phyloP scores from a whole-genome alignment of 2,329 filamentous ascomycete species.

The Nigrograna mackinnonii region DNA sequence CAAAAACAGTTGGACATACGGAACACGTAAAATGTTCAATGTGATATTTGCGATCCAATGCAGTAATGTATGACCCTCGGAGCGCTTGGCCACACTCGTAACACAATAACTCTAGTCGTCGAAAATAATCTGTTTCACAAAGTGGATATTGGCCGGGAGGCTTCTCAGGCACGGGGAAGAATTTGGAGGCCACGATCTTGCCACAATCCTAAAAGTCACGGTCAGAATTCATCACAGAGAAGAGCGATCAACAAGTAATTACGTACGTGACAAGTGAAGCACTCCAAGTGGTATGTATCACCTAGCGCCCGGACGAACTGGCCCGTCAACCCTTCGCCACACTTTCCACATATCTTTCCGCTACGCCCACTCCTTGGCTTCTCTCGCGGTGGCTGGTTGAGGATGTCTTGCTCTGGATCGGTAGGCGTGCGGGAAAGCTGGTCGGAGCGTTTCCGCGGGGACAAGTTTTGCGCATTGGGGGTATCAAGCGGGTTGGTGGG shows the following conservation, averaged over 20 bases:
- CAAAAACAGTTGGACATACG: constrained; percentile 95
- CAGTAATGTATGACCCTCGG: constrained; percentile 96
- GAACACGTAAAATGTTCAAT: constrained; percentile 99
- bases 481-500: constrained; percentile 32
- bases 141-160: constrained; percentile 89
- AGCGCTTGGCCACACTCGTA: constrained; percentile 90
- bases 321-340: constrained; percentile 82
- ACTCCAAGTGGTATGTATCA: constrained; percentile 94
- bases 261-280: constrained; percentile 90
- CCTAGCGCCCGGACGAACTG: constrained; percentile 95
- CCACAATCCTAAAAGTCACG: constrained; percentile 75
- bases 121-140: constrained; percentile 96
- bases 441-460: constrained; percentile 24
- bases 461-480: constrained; percentile 22
- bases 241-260: not conserved
- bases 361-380: constrained; percentile 37
- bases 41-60: constrained; percentile 92
- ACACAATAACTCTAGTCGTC: constrained; percentile 86
- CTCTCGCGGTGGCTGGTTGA: constrained; percentile 18
- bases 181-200: constrained; percentile 96
- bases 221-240: not conserved
- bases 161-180: constrained; percentile 95
- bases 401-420: constrained; percentile 28
- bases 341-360: constrained; percentile 72
- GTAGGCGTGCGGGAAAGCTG: constrained; percentile 28